Evolutionary conservation across 768 basidiomycete genomes (phyloP), one percentile per base, ranked within the genome.

Genomic region (Tulasnella sp.): DNA sequence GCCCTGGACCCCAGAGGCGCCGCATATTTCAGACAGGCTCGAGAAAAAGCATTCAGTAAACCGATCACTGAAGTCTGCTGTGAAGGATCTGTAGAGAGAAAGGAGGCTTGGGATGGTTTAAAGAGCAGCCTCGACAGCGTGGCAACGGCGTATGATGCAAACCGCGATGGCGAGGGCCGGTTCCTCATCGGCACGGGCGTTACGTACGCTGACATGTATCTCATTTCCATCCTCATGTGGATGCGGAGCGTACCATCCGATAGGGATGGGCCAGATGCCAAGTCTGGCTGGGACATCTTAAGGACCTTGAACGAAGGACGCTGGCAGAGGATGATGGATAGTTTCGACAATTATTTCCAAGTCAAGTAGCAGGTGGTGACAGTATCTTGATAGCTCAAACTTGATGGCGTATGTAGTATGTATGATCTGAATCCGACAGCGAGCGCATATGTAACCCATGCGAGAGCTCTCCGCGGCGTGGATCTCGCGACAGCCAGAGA

Each of bases 151-250:
- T 44, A 56, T 19, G 41, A 56, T 23, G 19, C 17, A 21, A 44
- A 56, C 27, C 9, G 8, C 5, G 54, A 56, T 10, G 34, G 54
- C 17, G 54, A 34, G 17, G 44, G 54, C 17, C n/a, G n/a, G 9
- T 56, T 19, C 29, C 15, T 56, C n/a, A 81, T 80, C 77, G 86
- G 85, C 3, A 72, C 75, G 38, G 81, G 84, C n/a, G 74, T 86
- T 48, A 80, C 79, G 10, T 86, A 86, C 64, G 85, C 84, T 1
- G 86, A 88, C 65, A 86, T 87, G 67, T 80, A 83, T 3, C 70
- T 88, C 21, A 85, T 85, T 64, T 80, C 86, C 0, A 77, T 85
- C n/a, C 70, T 88, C 43, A 78, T 86, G 48, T 88, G 85, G 85
- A 81, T 86, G 43, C 81, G 86, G 68, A 75, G 78, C 49, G 80